Evolutionary conservation across 768 basidiomycete genomes (phyloP).

Genomic region (Lactarius deliciosus): DNA sequence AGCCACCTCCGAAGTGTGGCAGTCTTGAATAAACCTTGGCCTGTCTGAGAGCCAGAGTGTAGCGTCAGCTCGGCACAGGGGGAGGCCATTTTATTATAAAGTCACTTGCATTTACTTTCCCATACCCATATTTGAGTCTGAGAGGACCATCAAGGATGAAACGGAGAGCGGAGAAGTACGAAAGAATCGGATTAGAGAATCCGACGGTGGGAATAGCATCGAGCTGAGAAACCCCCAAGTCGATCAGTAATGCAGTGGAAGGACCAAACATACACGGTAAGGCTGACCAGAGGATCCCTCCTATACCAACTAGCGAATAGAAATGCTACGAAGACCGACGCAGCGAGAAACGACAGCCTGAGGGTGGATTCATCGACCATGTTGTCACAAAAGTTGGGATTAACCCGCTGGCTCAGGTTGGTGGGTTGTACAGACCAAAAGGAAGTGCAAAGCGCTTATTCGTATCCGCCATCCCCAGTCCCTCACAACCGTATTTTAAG

Average conservation of each 20-base stretch:
- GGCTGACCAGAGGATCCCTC: slow-evolving; percentile 14
- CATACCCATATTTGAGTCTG: neutral
- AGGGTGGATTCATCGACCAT: slow-evolving; percentile 11
- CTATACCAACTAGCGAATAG: slow-evolving; percentile 7
- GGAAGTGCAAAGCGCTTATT: too few species aligned
- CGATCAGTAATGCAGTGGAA: neutral
- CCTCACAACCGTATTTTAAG: too few species aligned
- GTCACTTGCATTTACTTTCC: neutral
- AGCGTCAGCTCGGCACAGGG: neutral
- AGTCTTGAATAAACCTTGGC: neutral
- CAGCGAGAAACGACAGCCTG: neutral
- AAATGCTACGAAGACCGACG: neutral
- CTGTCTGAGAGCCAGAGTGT: neutral
- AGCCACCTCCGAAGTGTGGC: neutral
- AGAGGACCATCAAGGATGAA: neutral
- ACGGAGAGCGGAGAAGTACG: slow-evolving; percentile 11
- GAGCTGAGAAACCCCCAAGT: slow-evolving; percentile 5
- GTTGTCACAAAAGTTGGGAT: neutral
- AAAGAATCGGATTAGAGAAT: slow-evolving; percentile 23
- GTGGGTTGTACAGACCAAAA: neutral
- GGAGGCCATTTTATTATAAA: neutral
- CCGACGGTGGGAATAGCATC: slow-evolving; percentile 23
- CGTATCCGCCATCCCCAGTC: too few species aligned
- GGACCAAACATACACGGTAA: too few species aligned
- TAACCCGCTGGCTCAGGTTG: neutral